Conservation (phyloP, 177 flowering plant species). For the Vitis hybrid region DNA sequence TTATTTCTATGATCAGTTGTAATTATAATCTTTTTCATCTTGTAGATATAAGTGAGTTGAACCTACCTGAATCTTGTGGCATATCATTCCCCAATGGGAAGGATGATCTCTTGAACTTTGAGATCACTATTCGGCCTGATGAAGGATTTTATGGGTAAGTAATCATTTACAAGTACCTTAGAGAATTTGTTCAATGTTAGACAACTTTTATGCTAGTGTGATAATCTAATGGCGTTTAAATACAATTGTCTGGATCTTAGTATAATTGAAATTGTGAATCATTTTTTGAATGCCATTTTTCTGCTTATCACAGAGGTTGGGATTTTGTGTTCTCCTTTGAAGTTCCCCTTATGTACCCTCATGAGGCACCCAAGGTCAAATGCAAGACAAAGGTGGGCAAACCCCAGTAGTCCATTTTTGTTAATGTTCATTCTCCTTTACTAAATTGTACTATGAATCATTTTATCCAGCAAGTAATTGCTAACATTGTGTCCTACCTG, state of each 20-base stretch:
- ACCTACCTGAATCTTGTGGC: slow-evolving; percentile 39
- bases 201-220: neutral
- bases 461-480: too few species aligned
- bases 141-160: slow-evolving; percentile 48
- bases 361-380: slow-evolving; percentile 60
- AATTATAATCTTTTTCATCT: neutral
- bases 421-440: neutral
- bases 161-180: neutral
- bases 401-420: neutral
- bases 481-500: slow-evolving; percentile 2
- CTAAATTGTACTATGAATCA: neutral
- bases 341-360: slow-evolving; percentile 49
- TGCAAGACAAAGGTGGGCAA: slow-evolving; percentile 52
- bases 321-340: slow-evolving; percentile 41
- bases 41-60: slow-evolving; percentile 47
- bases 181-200: neutral
- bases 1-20: too few species aligned
- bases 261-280: too few species aligned
- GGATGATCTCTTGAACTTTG: slow-evolving; percentile 51
- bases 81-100: slow-evolving; percentile 44
- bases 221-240: neutral
- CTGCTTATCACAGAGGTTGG: slow-evolving; percentile 37
- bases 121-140: slow-evolving; percentile 41
- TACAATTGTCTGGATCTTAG: too few species aligned
- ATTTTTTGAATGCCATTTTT: too few species aligned